Conservation (phyloP, 257 asterid genomes). For the Nicotiana otophora region DNA sequence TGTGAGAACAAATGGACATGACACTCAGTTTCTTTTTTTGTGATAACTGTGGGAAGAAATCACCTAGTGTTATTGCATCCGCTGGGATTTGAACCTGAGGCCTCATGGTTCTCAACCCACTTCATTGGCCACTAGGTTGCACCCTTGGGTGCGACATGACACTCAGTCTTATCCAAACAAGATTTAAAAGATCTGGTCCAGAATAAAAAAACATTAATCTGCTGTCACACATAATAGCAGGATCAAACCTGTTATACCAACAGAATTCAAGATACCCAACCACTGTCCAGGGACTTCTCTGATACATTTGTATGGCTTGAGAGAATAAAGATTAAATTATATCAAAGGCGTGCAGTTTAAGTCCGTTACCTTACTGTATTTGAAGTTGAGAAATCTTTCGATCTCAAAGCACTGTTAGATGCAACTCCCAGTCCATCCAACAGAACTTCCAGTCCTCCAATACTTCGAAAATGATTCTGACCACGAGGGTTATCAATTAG, state of each 20-base stretch:
- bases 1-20: neutral
- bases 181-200: neutral
- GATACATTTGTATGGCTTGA: constrained; percentile 1
- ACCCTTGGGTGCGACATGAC: neutral
- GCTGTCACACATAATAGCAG: neutral
- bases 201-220: neutral
- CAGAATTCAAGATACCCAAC: neutral
- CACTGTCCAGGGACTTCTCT: neutral
- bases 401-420: constrained; percentile 48
- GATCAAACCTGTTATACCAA: neutral
- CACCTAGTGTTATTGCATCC: too few species aligned
- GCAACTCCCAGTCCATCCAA: constrained; percentile 90
- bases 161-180: neutral
- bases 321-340: neutral
- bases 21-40: neutral
- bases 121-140: too few species aligned
- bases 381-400: constrained; percentile 36
- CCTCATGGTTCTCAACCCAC: too few species aligned
- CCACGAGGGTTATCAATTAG: constrained; percentile 88
- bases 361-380: constrained; percentile 41
- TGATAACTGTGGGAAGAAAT: too few species aligned
- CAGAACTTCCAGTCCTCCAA: constrained; percentile 96
- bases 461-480: constrained; percentile 98
- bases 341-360: neutral
- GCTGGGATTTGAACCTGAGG: too few species aligned